Conservation (phyloP, 257 asterid genomes). For the Lantana camara region DNA sequence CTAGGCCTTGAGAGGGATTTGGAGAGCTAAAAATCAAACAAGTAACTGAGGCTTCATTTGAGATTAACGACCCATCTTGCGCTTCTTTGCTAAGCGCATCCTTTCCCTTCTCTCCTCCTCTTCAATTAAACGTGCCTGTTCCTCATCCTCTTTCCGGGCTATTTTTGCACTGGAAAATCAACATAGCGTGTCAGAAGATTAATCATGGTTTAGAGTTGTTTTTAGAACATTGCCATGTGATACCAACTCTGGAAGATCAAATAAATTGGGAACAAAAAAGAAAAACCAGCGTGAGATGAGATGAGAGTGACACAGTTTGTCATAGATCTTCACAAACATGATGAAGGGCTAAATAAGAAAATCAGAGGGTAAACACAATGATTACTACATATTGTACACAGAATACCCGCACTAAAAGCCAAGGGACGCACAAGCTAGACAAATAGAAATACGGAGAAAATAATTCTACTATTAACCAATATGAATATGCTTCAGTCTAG, state of each 20-base stretch:
- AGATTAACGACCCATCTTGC: constrained; percentile 39
- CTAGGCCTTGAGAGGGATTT: background rate
- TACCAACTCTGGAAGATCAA: too few species aligned
- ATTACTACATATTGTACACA: background rate
- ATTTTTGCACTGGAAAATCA: constrained; percentile 54
- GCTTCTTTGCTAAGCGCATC: constrained; percentile 67
- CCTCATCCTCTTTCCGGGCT: constrained; percentile 75
- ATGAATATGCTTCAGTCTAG: background rate
- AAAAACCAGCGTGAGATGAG: too few species aligned
- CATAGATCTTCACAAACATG: too few species aligned
- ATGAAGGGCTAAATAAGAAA: too few species aligned
- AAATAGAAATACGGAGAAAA: background rate
- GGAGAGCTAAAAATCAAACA: background rate
- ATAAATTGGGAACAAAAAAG: too few species aligned
- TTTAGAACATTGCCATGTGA: too few species aligned
- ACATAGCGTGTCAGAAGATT: background rate
- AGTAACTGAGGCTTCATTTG: background rate
- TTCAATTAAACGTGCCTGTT: constrained; percentile 63
- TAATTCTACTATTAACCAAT: background rate
- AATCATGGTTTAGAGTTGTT: background rate
- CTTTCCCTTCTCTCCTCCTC: constrained; percentile 76
- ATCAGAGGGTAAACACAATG: too few species aligned
- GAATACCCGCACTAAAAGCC: background rate
- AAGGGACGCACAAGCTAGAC: background rate
- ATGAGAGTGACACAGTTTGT: too few species aligned